Conservation (phyloP, 306 rosid genomes). For the Malus fusca region DNA sequence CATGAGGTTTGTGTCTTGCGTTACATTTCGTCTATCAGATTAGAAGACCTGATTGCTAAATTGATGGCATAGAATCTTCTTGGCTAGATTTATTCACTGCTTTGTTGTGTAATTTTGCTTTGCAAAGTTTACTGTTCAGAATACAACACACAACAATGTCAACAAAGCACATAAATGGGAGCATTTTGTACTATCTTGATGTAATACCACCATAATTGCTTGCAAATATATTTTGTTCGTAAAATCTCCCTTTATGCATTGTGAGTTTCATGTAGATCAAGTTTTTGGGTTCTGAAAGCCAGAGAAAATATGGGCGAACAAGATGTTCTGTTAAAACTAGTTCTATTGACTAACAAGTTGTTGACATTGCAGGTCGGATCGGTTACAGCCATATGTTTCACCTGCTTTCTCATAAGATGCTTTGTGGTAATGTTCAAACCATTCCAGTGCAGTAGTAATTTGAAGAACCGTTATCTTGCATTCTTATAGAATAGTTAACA, state of each 20-base stretch:
- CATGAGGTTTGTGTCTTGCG: constrained; percentile 63
- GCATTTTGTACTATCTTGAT: neutral
- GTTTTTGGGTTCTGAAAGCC: neutral
- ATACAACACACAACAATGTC: neutral
- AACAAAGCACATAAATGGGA: neutral
- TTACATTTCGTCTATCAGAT: constrained; percentile 17
- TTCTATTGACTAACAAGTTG: constrained; percentile 14
- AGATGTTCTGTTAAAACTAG: neutral
- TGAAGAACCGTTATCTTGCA: neutral
- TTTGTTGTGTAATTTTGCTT: neutral
- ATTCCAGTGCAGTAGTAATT: neutral
- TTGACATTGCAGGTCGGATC: constrained; percentile 79
- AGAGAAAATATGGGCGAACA: neutral
- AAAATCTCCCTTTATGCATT: neutral
- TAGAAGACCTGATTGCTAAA: neutral
- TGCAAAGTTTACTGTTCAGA: neutral
- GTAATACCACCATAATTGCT: neutral
- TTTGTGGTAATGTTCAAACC: constrained; percentile 60
- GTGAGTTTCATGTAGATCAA: neutral
- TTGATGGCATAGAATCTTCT: neutral
- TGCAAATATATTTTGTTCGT: neutral
- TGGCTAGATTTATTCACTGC: neutral
- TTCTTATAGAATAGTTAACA: neutral
- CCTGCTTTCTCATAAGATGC: constrained; percentile 89
- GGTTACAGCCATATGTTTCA: constrained; percentile 90